A percentile compares a stretch with the other conserved stretches of the same genome.
Evolutionary conservation across 2,329 filamentous ascomycete species (phyloP).

Genomic region (Biscogniauxia sp.): DNA sequence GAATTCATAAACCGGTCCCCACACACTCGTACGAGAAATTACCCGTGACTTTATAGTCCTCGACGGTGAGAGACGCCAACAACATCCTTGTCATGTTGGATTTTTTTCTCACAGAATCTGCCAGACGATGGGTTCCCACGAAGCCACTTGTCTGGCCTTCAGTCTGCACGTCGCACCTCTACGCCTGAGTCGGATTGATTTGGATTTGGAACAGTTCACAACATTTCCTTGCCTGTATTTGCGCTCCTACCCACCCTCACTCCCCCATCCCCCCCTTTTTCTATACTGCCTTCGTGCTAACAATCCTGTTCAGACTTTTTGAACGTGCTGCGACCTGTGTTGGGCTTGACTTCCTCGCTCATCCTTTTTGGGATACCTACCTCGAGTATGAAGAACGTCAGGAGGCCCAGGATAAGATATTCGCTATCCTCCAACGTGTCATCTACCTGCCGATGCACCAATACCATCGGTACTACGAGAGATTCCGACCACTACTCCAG

Average conservation of each 20-base stretch:
- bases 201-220: slow-evolving; percentile 51
- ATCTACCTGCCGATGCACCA: slow-evolving; percentile 93
- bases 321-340: slow-evolving; percentile 83
- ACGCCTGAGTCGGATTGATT: slow-evolving; percentile 36
- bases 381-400: slow-evolving; percentile 93
- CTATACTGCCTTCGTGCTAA: slow-evolving; percentile 27
- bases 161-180: slow-evolving; percentile 41
- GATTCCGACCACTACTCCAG: slow-evolving; percentile 76
- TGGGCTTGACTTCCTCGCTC: slow-evolving; percentile 88
- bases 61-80: slow-evolving; percentile 72
- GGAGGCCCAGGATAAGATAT: slow-evolving; percentile 80
- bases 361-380: slow-evolving; percentile 99
- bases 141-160: slow-evolving; percentile 37
- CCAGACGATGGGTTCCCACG: slow-evolving; percentile 55
- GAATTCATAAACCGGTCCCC: slow-evolving; percentile 28
- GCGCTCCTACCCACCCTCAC: slow-evolving; percentile 47
- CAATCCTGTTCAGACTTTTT: slow-evolving; percentile 68
- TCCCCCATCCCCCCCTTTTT: slow-evolving; percentile 24
- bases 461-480: slow-evolving; percentile 91
- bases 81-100: slow-evolving; percentile 55
- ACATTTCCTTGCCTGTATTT: slow-evolving; percentile 61
- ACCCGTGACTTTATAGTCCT: slow-evolving; percentile 37
- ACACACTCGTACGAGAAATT: slow-evolving; percentile 24
- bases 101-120: slow-evolving; percentile 62
- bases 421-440: slow-evolving; percentile 76